A percentile compares a stretch with the other conserved stretches of the same genome.
These are phyloP conservation scores for Pyrenophora tritici-repentis DNA, from an alignment of 2,329 filamentous ascomycete genomes.

Conservation along the genomic window DNA sequence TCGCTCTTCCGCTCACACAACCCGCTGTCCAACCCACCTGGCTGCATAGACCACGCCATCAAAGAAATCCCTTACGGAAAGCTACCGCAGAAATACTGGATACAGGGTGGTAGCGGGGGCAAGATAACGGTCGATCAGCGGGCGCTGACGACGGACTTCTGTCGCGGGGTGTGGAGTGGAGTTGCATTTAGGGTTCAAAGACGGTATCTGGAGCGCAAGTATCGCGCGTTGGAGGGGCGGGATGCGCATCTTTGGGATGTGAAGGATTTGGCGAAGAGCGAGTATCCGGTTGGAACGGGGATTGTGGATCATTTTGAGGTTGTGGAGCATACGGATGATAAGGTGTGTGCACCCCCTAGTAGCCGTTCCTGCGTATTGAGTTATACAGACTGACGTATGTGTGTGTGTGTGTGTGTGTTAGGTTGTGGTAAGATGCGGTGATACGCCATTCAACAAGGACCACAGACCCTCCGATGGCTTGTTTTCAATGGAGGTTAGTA, in stretches of 20 bases:
- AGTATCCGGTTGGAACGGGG: constrained; percentile 43
- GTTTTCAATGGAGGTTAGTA: constrained; percentile 48
- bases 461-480: constrained; percentile 43
- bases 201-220: constrained; percentile 44
- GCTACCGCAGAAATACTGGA: constrained; percentile 33
- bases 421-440: constrained; percentile 48
- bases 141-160: constrained; percentile 45
- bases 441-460: constrained; percentile 39
- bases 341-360: constrained; percentile 42
- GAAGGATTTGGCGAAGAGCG: constrained; percentile 38
- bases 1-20: constrained; percentile 36
- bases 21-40: constrained; percentile 39
- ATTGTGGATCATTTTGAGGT: constrained; percentile 51
- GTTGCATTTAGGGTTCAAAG: constrained; percentile 45
- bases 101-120: constrained; percentile 9
- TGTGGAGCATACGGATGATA: constrained; percentile 41
- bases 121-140: constrained; percentile 33
- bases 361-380: too few relatives aligned
- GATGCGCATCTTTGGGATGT: constrained; percentile 44
- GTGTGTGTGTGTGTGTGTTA: constrained; percentile 10
- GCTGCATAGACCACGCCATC: constrained; percentile 46
- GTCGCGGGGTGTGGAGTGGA: constrained; percentile 46
- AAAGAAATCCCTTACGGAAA: constrained; percentile 43
- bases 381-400: constrained; percentile 9
- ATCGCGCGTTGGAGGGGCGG: constrained; percentile 36